Evolutionary conservation across 257 asterid species (phyloP).

Genomic region (Petrea volubilis): DNA sequence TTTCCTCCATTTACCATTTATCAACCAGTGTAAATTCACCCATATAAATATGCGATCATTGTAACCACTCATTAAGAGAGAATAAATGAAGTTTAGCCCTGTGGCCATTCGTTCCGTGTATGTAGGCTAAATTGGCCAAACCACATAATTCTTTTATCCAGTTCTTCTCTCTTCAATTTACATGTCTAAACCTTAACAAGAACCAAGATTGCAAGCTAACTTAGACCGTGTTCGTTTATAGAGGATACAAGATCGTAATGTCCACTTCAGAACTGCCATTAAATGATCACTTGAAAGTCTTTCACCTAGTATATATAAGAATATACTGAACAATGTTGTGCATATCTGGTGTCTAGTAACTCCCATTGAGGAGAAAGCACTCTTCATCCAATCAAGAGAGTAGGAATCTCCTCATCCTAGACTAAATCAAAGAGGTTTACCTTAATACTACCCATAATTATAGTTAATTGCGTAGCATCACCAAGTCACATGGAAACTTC

Average conservation of each 20-base stretch:
- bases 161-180: too few species aligned
- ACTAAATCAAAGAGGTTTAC: slow-evolving; percentile 6
- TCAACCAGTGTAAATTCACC: too few species aligned
- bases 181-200: too few species aligned
- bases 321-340: background rate
- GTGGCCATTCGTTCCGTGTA: too few species aligned
- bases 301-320: background rate
- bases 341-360: background rate
- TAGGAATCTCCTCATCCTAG: background rate
- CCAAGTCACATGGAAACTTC: background rate
- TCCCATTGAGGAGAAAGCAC: background rate
- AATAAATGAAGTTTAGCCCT: too few species aligned
- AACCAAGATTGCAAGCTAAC: slow-evolving; percentile 14
- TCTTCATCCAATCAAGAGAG: background rate
- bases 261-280: background rate
- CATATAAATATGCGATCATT: too few species aligned
- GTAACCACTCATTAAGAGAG: too few species aligned
- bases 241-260: background rate
- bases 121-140: too few species aligned
- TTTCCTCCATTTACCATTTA: too few species aligned
- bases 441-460: background rate
- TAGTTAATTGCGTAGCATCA: background rate
- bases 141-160: too few species aligned
- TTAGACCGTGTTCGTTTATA: background rate
- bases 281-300: background rate